Percentiles rank a stretch among this genome's conserved stretches.
These are phyloP conservation scores for Pelargonium nanum DNA, from an alignment of 345 rosid genomes.

Conservation along the genomic window DNA sequence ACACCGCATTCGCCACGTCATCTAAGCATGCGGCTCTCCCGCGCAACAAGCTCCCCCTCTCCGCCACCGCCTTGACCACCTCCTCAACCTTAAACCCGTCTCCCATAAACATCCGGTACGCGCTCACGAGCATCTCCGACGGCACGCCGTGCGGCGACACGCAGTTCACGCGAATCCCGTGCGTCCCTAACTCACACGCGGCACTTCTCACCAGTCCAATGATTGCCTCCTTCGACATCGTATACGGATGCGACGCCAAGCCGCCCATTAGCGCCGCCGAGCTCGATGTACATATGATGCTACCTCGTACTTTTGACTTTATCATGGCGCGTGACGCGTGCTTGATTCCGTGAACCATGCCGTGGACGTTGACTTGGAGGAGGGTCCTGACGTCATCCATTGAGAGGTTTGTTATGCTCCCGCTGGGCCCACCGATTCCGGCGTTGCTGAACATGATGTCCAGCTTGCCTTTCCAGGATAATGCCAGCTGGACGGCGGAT, in stretches of 20 bases:
- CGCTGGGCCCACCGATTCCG: conserved; percentile 32
- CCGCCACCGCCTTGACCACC: conserved; percentile 38
- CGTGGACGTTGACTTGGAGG: conserved; percentile 48
- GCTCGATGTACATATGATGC: conserved; percentile 72
- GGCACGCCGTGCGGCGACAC: conserved; percentile 91
- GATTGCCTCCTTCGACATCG: conserved; percentile 60
- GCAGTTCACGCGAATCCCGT: conserved; percentile 68
- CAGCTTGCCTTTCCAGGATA: conserved; percentile 43
- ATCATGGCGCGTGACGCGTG: conserved; percentile 73
- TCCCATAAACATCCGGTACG: conserved; percentile 34
- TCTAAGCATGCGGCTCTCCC: conserved; percentile 49
- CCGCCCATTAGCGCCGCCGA: conserved; percentile 75
- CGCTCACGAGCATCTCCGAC: conserved; percentile 61
- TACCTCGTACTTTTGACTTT: conserved; percentile 37
- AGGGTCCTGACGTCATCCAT: conserved; percentile 34
- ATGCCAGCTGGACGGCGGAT: conserved; percentile 44
- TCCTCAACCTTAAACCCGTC: conserved; percentile 30
- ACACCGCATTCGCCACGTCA: conserved; percentile 57
- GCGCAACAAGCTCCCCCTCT: conserved; percentile 50
- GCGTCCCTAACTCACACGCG: conserved; percentile 64
- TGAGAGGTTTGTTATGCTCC: conserved; percentile 49
- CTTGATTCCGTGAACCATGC: conserved; percentile 65
- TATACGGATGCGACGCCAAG: conserved; percentile 60
- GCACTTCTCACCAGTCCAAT: conserved; percentile 43
- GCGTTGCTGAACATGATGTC: conserved; percentile 50